These are phyloP conservation scores for Arachnomyces sp. DNA, from an alignment of 2,329 filamentous ascomycete species.

Conservation along the genomic window DNA sequence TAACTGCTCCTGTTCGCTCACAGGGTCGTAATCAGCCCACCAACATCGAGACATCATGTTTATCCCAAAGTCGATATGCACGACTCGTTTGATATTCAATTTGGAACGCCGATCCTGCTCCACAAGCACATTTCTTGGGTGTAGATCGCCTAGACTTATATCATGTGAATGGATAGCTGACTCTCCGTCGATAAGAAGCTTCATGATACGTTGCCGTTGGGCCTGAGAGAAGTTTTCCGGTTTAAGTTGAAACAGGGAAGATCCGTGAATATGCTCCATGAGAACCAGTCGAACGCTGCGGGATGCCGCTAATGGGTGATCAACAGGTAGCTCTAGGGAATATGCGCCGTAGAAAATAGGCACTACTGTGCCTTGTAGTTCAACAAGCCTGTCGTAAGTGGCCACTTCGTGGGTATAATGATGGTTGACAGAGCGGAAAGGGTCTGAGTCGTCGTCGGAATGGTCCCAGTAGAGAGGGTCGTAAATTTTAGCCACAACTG, in stretches of 20 bases:
- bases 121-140: conserved; percentile 2
- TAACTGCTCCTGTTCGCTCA: not conserved
- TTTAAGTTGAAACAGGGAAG: not conserved
- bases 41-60: not conserved
- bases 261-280: conserved; percentile 1
- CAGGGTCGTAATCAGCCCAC: not conserved
- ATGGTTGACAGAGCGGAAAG: not conserved
- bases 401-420: conserved; percentile 4
- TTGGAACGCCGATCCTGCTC: not conserved
- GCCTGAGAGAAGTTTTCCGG: conserved; percentile 1
- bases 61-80: conserved; percentile 1
- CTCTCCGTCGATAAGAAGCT: conserved; percentile 1
- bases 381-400: conserved; percentile 2
- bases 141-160: not conserved
- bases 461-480: conserved; percentile 7
- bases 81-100: not conserved
- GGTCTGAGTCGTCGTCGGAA: not conserved
- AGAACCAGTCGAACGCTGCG: conserved; percentile 2
- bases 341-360: conserved; percentile 4
- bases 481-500: conserved; percentile 6
- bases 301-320: not conserved
- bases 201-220: conserved; percentile 2
- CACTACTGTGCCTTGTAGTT: conserved; percentile 3
- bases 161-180: not conserved
- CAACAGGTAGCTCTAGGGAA: conserved; percentile 3